phyloP scores from a whole-genome alignment of 495 filamentous ascomycete genomes.

The Neurospora sp. region DNA sequence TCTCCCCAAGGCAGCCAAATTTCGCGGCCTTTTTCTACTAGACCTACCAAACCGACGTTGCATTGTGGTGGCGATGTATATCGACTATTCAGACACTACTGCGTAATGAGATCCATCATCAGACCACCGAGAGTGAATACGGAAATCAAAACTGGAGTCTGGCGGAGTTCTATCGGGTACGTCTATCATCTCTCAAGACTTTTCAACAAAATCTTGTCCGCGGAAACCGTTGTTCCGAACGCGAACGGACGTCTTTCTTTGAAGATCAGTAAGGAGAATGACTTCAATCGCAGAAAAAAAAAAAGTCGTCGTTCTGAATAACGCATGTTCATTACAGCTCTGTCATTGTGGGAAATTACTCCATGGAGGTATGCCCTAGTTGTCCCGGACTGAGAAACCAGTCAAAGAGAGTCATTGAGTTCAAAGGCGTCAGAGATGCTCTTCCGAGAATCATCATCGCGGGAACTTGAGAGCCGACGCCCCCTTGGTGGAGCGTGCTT shows the following conservation, averaged over 20 bases:
- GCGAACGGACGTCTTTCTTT: background rate
- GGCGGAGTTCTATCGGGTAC: background rate
- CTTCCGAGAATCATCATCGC: background rate
- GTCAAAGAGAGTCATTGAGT: background rate
- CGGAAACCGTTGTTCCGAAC: background rate
- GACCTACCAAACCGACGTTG: background rate
- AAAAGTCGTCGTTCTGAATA: background rate
- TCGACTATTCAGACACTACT: background rate
- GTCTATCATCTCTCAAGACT: background rate
- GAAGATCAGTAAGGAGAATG: background rate
- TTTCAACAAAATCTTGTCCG: background rate
- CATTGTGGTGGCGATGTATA: background rate
- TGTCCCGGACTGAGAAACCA: background rate
- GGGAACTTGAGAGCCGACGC: background rate
- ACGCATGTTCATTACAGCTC: background rate
- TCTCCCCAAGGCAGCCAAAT: background rate
- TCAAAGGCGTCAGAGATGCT: background rate
- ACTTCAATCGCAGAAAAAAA: background rate
- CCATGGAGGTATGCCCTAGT: background rate
- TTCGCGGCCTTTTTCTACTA: background rate
- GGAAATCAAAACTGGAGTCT: background rate
- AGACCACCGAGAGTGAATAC: background rate
- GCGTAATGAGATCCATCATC: background rate
- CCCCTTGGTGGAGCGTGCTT: background rate
- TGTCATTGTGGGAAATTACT: background rate